Conservation (phyloP, 2,329 filamentous ascomycete genomes). For the Knufia petricola region DNA sequence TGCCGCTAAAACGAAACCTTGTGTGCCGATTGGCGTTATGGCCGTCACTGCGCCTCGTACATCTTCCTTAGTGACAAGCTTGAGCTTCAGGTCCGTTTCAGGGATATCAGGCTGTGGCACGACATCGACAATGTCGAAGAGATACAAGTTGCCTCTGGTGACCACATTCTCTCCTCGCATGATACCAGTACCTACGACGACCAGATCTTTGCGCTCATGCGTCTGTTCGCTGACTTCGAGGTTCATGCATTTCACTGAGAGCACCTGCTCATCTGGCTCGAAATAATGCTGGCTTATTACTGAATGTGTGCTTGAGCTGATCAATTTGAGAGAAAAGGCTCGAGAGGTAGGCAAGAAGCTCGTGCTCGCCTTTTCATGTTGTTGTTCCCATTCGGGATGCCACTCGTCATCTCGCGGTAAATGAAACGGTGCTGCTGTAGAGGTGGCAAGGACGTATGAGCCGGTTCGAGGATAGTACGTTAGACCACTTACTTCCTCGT, state of each 20-base stretch:
- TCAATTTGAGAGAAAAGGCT: constrained; percentile 63
- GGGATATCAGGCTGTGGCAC: constrained; percentile 79
- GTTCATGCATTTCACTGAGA: constrained; percentile 72
- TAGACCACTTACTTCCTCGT: constrained; percentile 60
- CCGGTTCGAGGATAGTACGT: constrained; percentile 66
- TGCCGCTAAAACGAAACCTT: constrained; percentile 78
- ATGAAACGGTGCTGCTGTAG: constrained; percentile 60
- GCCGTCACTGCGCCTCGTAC: constrained; percentile 88
- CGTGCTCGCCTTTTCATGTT: constrained; percentile 37
- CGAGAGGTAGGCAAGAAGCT: constrained; percentile 56
- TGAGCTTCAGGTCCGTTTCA: constrained; percentile 76
- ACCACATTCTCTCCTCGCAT: constrained; percentile 85
- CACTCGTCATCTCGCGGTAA: constrained; percentile 79
- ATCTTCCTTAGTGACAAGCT: constrained; percentile 79
- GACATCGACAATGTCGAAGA: constrained; percentile 85
- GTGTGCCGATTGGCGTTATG: constrained; percentile 71
- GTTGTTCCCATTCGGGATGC: constrained; percentile 68
- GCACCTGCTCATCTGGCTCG: constrained; percentile 64
- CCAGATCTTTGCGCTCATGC: constrained; percentile 70
- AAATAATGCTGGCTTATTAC: constrained; percentile 67
- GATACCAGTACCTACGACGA: constrained; percentile 76
- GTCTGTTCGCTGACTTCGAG: constrained; percentile 88
- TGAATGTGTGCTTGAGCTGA: constrained; percentile 67
- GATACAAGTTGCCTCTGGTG: constrained; percentile 72
- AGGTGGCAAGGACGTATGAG: constrained; percentile 69